Base-by-base conservation (phyloP, 345 rosid species). In the Durio zibethinus region DNA sequence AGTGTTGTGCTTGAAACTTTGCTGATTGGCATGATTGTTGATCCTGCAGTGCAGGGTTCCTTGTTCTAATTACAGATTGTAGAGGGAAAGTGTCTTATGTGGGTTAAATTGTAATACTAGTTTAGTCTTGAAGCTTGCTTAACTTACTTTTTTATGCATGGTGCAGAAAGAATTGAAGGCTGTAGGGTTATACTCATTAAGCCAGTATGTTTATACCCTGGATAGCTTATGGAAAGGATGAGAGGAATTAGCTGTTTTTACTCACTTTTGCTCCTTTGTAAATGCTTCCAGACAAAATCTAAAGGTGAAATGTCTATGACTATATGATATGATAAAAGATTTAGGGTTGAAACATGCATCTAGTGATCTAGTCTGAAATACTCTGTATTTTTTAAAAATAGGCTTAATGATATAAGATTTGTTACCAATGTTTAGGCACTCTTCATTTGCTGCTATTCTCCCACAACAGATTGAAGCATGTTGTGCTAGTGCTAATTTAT, bases 401-500 rank as follows among this genome's bases (percentile, higher is more conserved):
- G 43, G 53, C 5, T n/a, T 67, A 67, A 23, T 21, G 16, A 20
- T 66, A 40, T 66, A 31, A 40, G 40, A 40, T 1, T 27, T 68
- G 0, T 45, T 36, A 68, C 45, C 21, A 15, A 10, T 69, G 12
- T 68, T 45, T 69, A 21, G 40, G 52, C 0, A 27, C 16, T 8
- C 73, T 69, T 27, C 33, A 14, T 27, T 69, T 69, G 29, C 47
- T 15, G 25, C 15, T 69, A 1, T 69, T 47, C 73, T 45, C 56
- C 1, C 5, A 6, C 0, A 50, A 45, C 0, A 7, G 29, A 3
- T 70, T 29, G 74, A 48, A 18, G 50, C 56, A 29, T 18, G 23
- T 48, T 54, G 60, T n/a, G n/a, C n/a, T n/a, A n/a, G n/a, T 71
- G 74, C 74, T 29, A 20, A 29, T 70, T 47, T 60, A 60, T n/a